Evolutionary conservation across 768 basidiomycete species (phyloP), one percentile per base, ranked within the genome.

Genomic region (Termitomyces sp.): DNA sequence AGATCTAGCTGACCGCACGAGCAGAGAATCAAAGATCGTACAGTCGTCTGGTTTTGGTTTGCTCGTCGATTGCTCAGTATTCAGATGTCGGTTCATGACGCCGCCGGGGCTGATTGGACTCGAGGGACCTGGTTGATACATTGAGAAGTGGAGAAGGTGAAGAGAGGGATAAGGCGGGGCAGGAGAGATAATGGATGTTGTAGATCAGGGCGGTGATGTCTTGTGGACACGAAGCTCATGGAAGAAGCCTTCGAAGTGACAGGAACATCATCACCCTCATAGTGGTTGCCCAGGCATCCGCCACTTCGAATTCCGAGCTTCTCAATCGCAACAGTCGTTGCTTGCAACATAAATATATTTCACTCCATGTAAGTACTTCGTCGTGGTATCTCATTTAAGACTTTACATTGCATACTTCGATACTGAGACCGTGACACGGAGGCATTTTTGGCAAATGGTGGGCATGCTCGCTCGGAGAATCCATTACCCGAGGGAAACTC

Each of bases 31-130:
- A 14, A 52, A 53, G 56, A 56, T 58, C 73, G 54, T 67, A 78
- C 77, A 81, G 65, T 81, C 79, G 58, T 80, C 77, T 55, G 77
- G 73, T 52, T 72, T 74, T 52, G 67, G 64, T 56, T 73, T 77
- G 63, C 60, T 75, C 41, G 72, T 63, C 52, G 62, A 69, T 59
- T 72, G 74, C 53, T 73, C 77, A 42, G 73, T 69, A 54, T 59
- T 66, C 54, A 73, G 63, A 60, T 71, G 75, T 23, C 73, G 72
- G 62, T 58, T 66, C 60, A 66, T 65, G 19, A 61, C 46, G 53
- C 59, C 55, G 21, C 59, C 55, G 21, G 61, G 58, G 42, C 34
- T 67, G 46, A 69, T 64, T 21, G 75, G 71, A 54, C 69, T 74
- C 19, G 75, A 75, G 37, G 75, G 71, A 35, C 73, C 74, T 62